A percentile compares a stretch with the other conserved stretches of the same genome.
Evolutionary conservation across 2,329 filamentous ascomycete genomes (phyloP).

Genomic region (Hyphodiscus sp.): DNA sequence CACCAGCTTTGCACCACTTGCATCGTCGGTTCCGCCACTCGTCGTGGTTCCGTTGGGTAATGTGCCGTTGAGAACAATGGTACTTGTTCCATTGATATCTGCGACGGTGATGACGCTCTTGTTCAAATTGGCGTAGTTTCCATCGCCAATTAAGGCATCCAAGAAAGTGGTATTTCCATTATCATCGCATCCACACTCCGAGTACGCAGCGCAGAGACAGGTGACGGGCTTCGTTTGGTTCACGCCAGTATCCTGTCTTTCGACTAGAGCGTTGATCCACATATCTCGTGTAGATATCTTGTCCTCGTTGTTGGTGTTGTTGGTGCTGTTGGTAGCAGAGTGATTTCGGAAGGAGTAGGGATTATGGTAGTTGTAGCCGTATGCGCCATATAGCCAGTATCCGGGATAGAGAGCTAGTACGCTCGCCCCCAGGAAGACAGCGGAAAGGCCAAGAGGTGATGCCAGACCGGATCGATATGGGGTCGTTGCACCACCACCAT

Average conservation of each 20-base stretch:
- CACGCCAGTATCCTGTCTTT: constrained; percentile 23
- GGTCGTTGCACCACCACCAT: constrained; percentile 55
- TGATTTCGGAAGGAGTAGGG: constrained; percentile 48
- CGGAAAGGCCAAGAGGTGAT: constrained; percentile 42
- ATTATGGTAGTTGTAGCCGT: constrained; percentile 52
- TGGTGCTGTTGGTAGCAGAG: constrained; percentile 25
- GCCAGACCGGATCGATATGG: constrained; percentile 54
- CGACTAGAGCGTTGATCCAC: not conserved
- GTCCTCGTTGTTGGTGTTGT: constrained; percentile 33
- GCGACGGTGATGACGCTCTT: constrained; percentile 55
- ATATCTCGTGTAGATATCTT: constrained; percentile 34
- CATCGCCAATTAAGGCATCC: constrained; percentile 57
- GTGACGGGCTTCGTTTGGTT: constrained; percentile 55
- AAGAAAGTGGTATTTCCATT: constrained; percentile 54
- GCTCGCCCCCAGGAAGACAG: constrained; percentile 29
- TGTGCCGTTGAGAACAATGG: constrained; percentile 69
- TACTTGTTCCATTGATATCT: constrained; percentile 54
- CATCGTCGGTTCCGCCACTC: constrained; percentile 37
- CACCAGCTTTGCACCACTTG: constrained; percentile 28
- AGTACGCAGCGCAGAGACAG: constrained; percentile 52
- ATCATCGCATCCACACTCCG: constrained; percentile 63
- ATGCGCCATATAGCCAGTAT: constrained; percentile 57
- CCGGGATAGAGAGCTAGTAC: constrained; percentile 41
- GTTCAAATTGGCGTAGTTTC: constrained; percentile 53
- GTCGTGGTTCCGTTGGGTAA: constrained; percentile 61